Evolutionary conservation across 2,329 filamentous ascomycete species (phyloP).

Genomic region (Calonectria hawksworthii): DNA sequence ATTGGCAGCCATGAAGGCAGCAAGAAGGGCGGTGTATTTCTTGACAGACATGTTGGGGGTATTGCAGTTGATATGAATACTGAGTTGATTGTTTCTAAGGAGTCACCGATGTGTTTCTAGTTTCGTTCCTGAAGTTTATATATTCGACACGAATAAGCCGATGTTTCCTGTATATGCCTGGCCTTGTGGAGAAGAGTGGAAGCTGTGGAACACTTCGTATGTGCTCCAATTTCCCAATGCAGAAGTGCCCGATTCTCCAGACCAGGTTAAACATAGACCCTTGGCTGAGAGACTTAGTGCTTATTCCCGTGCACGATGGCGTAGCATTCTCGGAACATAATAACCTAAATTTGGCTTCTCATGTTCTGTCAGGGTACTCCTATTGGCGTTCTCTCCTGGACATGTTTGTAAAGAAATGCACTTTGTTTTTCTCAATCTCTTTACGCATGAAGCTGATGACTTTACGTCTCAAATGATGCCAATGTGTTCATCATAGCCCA

Average conservation of each 20-base stretch:
- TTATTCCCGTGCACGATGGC: neutral
- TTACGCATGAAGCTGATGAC: neutral
- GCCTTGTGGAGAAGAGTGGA: neutral
- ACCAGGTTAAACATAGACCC: neutral
- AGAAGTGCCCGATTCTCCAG: neutral
- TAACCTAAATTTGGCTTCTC: neutral
- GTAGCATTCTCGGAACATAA: neutral
- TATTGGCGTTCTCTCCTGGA: neutral
- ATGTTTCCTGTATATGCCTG: neutral
- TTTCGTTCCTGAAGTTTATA: neutral
- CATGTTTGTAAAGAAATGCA: neutral
- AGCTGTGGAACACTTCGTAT: too few relatives aligned
- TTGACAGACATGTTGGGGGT: neutral
- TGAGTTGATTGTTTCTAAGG: neutral
- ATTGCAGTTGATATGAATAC: neutral
- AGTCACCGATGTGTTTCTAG: neutral
- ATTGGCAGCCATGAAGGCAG: neutral
- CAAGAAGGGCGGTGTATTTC: neutral
- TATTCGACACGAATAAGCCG: neutral
- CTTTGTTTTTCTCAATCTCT: neutral
- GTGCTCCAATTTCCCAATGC: neutral
- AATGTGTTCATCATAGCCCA: neutral
- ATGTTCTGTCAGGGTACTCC: neutral
- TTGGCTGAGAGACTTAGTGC: neutral
- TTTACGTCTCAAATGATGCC: neutral